Percentiles rank a stretch among this genome's conserved stretches.
Evolutionary conservation across 1,284 basidiomycete genomes (phyloP).

Genomic region (Austroboletus novae-zelandiae): DNA sequence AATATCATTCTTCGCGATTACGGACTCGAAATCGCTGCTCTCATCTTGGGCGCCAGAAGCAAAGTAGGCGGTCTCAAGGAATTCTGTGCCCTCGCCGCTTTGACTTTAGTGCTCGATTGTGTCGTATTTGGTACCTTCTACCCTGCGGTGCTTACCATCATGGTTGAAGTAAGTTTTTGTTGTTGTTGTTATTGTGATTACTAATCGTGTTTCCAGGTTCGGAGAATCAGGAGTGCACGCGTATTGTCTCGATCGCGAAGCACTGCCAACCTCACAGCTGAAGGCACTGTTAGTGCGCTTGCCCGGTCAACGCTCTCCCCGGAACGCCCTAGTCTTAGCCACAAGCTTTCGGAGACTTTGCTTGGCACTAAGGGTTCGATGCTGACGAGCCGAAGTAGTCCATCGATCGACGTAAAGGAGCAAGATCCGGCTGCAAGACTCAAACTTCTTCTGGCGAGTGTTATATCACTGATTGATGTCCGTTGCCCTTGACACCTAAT

Average conservation of each 20-base stretch:
- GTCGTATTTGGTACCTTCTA: constrained; percentile 90
- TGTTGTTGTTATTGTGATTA: constrained; percentile 10
- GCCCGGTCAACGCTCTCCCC: constrained; percentile 17
- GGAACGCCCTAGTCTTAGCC: constrained; percentile 33
- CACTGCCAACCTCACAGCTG: constrained; percentile 26
- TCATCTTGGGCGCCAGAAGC: constrained; percentile 84
- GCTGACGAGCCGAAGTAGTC: constrained; percentile 35
- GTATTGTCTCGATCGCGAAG: constrained; percentile 40
- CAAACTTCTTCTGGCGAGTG: constrained; percentile 80
- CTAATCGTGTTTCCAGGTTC: constrained; percentile 37
- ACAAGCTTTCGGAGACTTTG: constrained; percentile 49
- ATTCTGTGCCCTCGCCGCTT: constrained; percentile 91
- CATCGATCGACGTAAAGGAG: constrained; percentile 32
- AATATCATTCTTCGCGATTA: constrained; percentile 90
- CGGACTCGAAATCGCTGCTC: constrained; percentile 86
- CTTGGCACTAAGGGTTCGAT: constrained; percentile 69
- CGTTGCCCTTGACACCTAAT: constrained; percentile 10
- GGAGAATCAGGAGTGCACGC: constrained; percentile 48
- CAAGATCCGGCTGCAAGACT: constrained; percentile 80
- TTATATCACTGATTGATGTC: not conserved
- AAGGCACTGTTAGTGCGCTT: constrained; percentile 34
- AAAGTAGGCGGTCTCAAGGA: constrained; percentile 90
- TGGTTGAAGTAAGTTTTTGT: constrained; percentile 77
- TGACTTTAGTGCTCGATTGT: constrained; percentile 86
- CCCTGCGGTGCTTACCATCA: constrained; percentile 84